Evolutionary conservation across 257 asterid species (phyloP).

Genomic region (Fraxinus quadrangulata): DNA sequence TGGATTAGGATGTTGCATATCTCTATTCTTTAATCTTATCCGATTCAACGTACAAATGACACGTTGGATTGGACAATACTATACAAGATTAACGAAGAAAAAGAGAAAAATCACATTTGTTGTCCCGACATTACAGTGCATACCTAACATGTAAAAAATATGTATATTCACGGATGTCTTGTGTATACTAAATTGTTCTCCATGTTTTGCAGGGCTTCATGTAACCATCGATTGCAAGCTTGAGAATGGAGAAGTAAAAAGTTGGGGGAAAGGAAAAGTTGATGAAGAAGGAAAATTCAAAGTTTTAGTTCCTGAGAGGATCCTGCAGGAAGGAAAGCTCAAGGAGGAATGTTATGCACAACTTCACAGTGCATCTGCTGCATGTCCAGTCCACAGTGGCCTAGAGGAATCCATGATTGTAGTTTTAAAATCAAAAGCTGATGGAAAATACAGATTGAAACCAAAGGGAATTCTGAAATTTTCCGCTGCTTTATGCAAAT

Average conservation of each 20-base stretch:
- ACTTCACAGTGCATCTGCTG: slow-evolving; percentile 65
- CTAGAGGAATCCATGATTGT: slow-evolving; percentile 50
- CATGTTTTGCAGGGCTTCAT: slow-evolving; percentile 53
- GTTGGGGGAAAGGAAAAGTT: slow-evolving; percentile 56
- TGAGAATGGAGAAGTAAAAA: slow-evolving; percentile 49
- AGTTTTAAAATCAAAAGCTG: background rate
- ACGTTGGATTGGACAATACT: too few relatives aligned
- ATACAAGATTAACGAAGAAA: too few relatives aligned
- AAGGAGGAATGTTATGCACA: slow-evolving; percentile 81
- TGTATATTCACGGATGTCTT: background rate
- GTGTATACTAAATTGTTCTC: too few relatives aligned
- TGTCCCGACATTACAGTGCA: too few relatives aligned
- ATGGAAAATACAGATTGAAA: background rate
- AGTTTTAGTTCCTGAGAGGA: slow-evolving; percentile 50
- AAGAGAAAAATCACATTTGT: background rate
- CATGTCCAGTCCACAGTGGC: slow-evolving; percentile 67
- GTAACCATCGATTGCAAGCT: slow-evolving; percentile 82
- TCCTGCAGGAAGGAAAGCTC: slow-evolving; percentile 47
- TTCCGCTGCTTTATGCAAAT: background rate
- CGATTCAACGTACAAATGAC: too few relatives aligned
- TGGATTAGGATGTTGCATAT: background rate
- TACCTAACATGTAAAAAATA: too few relatives aligned
- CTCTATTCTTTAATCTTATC: background rate
- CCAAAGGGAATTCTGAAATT: background rate
- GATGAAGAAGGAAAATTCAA: slow-evolving; percentile 68